Evolutionary conservation across 768 basidiomycete genomes (phyloP), one percentile per base, ranked within the genome.

Genomic region (Coprinopsis cinerea): DNA sequence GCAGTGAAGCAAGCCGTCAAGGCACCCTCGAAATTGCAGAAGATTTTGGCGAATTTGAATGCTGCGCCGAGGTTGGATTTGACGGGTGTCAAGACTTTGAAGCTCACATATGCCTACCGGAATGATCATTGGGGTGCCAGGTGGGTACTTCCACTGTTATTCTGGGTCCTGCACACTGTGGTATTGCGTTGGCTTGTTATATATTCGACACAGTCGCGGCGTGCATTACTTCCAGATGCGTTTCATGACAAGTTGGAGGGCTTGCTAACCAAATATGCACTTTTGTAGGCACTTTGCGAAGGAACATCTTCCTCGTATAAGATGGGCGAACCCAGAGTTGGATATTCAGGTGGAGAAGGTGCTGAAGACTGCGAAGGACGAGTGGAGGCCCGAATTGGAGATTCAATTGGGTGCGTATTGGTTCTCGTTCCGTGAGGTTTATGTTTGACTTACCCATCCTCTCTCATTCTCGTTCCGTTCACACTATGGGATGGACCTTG

Each of bases 121-220:
- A 85, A 87, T 59, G 82, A 85, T 63, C 83, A 88, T 61, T 85
- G 82, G 60, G 85, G 85, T 55, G 84, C 85, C 23, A 74, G 84
- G 88, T 87, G 24, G 0, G 36, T 15, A 10, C 24, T 17, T 49
- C n/a, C n/a, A n/a, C n/a, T n/a, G n/a, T n/a, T n/a, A n/a, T n/a
- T n/a, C n/a, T n/a, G n/a, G n/a, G n/a, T n/a, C n/a, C n/a, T n/a
- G n/a, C n/a, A n/a, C n/a, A n/a, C n/a, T n/a, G n/a, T n/a, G n/a
- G n/a, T n/a, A n/a, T n/a, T n/a, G n/a, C n/a, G n/a, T n/a, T n/a
- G n/a, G n/a, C n/a, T n/a, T n/a, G n/a, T n/a, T n/a, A n/a, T n/a
- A n/a, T n/a, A n/a, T n/a, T n/a, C n/a, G n/a, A n/a, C n/a, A n/a
- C n/a, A n/a, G n/a, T n/a, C n/a, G n/a, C n/a, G n/a, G n/a, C n/a